Evolutionary conservation across 805 yeast species (phyloP).

Genomic region (Wickerhamomyces xylosicus): DNA sequence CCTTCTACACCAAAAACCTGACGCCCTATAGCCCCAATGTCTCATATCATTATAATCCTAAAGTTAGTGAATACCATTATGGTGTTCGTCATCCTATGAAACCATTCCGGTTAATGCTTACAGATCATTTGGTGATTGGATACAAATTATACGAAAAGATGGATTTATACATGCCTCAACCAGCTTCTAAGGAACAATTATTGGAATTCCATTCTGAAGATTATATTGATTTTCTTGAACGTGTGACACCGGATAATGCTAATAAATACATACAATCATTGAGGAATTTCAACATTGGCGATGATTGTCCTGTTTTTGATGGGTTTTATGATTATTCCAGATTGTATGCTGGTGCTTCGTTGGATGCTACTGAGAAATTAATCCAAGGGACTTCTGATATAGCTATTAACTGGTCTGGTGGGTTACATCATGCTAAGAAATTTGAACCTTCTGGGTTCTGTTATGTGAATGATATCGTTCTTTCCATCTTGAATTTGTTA

Average conservation of each 20-base stretch:
- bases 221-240: constrained; percentile 80
- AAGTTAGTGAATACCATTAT: constrained; percentile 73
- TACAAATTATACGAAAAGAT: constrained; percentile 81
- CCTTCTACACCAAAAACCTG: constrained; percentile 33
- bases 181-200: constrained; percentile 76
- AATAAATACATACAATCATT: constrained; percentile 48
- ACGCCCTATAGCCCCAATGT: constrained; percentile 45
- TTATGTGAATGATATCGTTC: constrained; percentile 87
- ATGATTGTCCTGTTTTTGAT: constrained; percentile 85
- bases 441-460: constrained; percentile 93
- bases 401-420: constrained; percentile 95
- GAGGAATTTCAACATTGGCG: constrained; percentile 87
- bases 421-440: constrained; percentile 93
- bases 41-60: constrained; percentile 81
- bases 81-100: constrained; percentile 98
- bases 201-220: constrained; percentile 80
- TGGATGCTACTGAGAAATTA: constrained; percentile 84
- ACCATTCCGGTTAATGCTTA: constrained; percentile 86
- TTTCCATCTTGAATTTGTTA: constrained; percentile 75
- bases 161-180: constrained; percentile 81
- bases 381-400: constrained; percentile 84
- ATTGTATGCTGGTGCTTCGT: constrained; percentile 85
- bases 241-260: constrained; percentile 87
- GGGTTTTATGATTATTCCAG: constrained; percentile 89
- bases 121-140: constrained; percentile 81